Conservation (phyloP, 2,329 filamentous ascomycete genomes). For the Trichoderma afroharzianum region DNA sequence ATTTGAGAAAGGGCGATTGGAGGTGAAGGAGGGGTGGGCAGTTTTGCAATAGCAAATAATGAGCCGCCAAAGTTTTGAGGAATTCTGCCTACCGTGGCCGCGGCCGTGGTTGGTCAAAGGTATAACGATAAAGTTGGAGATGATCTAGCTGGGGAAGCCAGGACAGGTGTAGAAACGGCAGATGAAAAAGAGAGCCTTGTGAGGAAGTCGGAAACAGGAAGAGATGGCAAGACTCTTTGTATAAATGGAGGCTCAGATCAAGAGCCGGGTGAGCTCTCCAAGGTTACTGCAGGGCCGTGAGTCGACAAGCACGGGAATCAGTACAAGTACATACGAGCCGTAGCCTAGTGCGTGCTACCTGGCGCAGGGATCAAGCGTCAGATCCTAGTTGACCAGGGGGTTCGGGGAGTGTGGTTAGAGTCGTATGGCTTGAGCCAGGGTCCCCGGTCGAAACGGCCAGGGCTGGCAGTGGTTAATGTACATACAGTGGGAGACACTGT, state of each 20-base stretch:
- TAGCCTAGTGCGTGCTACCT: background rate
- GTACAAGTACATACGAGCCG: conserved; percentile 8
- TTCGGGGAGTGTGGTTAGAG: conserved; percentile 16
- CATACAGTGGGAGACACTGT: conserved; percentile 24
- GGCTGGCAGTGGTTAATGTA: conserved; percentile 18
- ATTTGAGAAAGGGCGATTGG: conserved; percentile 19
- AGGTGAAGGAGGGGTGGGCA: conserved; percentile 16
- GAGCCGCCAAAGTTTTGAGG: conserved; percentile 17
- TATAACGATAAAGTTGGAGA: conserved; percentile 12
- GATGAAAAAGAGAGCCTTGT: conserved; percentile 17
- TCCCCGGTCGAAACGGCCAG: conserved; percentile 19
- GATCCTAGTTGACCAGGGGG: conserved; percentile 20
- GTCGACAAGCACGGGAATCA: conserved; percentile 17
- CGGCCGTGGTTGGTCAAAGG: conserved; percentile 26
- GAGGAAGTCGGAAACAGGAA: conserved; percentile 10
- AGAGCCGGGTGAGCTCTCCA: conserved; percentile 19
- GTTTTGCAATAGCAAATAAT: conserved; percentile 22
- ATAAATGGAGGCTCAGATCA: conserved; percentile 22
- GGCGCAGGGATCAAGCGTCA: conserved; percentile 22
- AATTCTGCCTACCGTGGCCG: conserved; percentile 30
- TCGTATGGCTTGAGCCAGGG: background rate
- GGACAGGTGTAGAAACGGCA: conserved; percentile 2
- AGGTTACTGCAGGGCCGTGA: conserved; percentile 16
- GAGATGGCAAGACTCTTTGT: conserved; percentile 24
- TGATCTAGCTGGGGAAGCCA: conserved; percentile 19